Evolutionary conservation across 345 rosid species (phyloP).

Genomic region (Erucastrum elatum): DNA sequence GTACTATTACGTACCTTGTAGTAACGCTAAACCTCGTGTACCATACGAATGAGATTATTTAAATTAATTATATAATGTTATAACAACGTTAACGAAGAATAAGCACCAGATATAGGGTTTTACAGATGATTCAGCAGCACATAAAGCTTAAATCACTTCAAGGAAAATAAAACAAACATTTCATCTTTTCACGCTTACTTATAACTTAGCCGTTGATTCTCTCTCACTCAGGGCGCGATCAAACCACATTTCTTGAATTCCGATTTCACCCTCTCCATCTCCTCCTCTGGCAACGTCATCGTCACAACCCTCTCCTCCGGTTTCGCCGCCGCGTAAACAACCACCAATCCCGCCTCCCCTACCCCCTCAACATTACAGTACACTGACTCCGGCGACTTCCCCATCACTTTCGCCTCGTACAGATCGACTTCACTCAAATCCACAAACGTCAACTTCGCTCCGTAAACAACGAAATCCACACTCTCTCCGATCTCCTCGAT

Average conservation of each 20-base stretch:
- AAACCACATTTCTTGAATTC: conserved; percentile 45
- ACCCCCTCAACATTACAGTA: conserved; percentile 51
- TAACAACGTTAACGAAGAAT: neutral
- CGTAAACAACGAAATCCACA: conserved; percentile 57
- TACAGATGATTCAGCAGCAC: too few species aligned
- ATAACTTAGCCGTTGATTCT: neutral
- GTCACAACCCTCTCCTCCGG: conserved; percentile 44
- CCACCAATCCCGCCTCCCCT: conserved; percentile 62
- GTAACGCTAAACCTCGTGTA: neutral
- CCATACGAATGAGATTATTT: neutral
- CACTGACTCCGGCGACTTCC: conserved; percentile 44
- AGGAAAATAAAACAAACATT: neutral
- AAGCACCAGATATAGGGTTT: neutral
- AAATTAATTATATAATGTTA: too few species aligned
- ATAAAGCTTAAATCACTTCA: too few species aligned
- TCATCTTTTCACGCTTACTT: neutral
- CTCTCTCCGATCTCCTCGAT: conserved; percentile 47
- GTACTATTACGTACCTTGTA: neutral
- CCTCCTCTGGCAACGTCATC: conserved; percentile 44
- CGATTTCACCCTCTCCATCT: conserved; percentile 41
- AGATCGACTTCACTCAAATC: conserved; percentile 47
- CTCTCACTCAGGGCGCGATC: neutral
- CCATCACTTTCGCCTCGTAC: conserved; percentile 50
- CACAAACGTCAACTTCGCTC: conserved; percentile 63
- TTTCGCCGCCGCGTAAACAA: conserved; percentile 40